Conservation (phyloP, 2,329 filamentous ascomycete species). For the Fusarium agapanthi region DNA sequence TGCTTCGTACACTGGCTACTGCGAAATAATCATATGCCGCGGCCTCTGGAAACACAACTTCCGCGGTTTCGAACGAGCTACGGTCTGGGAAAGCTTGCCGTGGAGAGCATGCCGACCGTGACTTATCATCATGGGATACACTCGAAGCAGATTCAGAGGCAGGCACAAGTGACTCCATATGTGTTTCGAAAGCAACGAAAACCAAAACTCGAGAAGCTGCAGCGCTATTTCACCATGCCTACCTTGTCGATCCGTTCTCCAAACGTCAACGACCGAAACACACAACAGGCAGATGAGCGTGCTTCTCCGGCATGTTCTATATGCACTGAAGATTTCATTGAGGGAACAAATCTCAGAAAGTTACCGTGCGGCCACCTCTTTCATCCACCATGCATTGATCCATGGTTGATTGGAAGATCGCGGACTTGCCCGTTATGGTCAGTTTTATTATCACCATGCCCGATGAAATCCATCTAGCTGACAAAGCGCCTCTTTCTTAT, state of each 20-base stretch:
- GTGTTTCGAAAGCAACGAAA: neutral
- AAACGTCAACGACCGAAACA: rapidly evolving
- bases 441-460: rapidly evolving
- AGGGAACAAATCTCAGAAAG: neutral
- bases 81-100: neutral
- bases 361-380: constrained; percentile 27
- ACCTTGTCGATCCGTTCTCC: neutral
- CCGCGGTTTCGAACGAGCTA: neutral
- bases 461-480: neutral
- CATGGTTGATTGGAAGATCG: constrained; percentile 24
- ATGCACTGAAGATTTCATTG: constrained; percentile 18
- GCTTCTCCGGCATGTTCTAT: neutral
- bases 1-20: neutral
- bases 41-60: neutral
- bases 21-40: neutral
- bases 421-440: constrained; percentile 33
- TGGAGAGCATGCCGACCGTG: constrained; percentile 18
- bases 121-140: neutral
- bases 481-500: neutral
- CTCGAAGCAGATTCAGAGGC: neutral
- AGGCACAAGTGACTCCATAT: neutral
- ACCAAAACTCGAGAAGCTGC: neutral
- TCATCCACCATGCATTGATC: constrained; percentile 33
- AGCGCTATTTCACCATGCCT: neutral
- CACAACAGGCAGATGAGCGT: neutral